Evolutionary conservation across 371 early-diverging fungal species (phyloP), one percentile per base, ranked within the genome.

Genomic region (Polyrhizophydium stewartii): DNA sequence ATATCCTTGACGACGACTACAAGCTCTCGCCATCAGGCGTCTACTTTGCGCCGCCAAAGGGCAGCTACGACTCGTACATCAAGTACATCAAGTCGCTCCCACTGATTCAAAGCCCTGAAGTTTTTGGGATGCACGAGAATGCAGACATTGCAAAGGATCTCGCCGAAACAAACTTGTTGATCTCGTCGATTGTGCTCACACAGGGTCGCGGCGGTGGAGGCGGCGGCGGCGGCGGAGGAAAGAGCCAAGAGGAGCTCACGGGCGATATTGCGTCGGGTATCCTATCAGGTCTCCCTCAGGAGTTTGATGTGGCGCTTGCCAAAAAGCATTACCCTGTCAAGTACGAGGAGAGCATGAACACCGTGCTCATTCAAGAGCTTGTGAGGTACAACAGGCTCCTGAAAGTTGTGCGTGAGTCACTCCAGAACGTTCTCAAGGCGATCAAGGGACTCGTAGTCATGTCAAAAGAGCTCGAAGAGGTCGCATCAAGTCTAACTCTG

Each of bases 81-180:
- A 58, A 73, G 35, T 78, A 77, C 67, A 81, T 83, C 65, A 77
- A 81, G 58, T 68, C 71, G 21, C 66, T 83, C 17, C 84, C 84
- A 43, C 60, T 78, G 47, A 72, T 73, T 16, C 64, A 73, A n/a
- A 56, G 68, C 38, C 84, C 84, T 17, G 83, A 84, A 57, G 82
- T 78, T 1, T 84, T 76, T 67, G 82, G 82, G n/a, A 75, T 84
- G 73, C 81, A 84, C 63, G 83, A 84, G 43, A 84, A 84, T 56
- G 83, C 83, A 13, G 83, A 84, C 64, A 84, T 84, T 56, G 67
- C 84, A 12, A 82, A 82, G 46, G 79, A 84, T 64, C 63, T 81
- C 13, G 66, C 67, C 21, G 84, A 84, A 60, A 81, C 83, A 0
- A 76, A 77, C 37, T 59, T 63, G 24, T 68, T 84, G 22, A 76